phyloP scores from a whole-genome alignment of 169 alveolate genomes.

The Plasmodium relictum region DNA sequence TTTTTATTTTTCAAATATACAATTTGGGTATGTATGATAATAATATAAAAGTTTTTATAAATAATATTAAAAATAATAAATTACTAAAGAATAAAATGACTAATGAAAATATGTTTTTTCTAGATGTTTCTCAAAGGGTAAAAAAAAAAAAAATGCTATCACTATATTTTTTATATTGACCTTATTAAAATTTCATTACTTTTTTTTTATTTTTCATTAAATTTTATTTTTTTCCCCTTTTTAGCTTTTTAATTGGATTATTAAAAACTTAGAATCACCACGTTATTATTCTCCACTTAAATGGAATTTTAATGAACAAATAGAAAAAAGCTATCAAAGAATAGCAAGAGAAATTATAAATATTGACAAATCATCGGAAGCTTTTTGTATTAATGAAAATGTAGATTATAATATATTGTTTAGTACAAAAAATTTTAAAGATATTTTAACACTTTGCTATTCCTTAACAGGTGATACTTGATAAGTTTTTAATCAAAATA shows the following conservation, averaged over 20 bases:
- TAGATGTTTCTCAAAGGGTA: slow-evolving; percentile 69
- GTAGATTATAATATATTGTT: slow-evolving; percentile 66
- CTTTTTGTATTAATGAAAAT: slow-evolving; percentile 48
- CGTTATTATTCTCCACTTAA: slow-evolving; percentile 63
- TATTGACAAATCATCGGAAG: slow-evolving; percentile 38
- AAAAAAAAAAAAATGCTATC: background rate
- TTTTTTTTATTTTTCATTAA: background rate
- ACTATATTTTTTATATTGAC: background rate
- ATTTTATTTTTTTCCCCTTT: slow-evolving; percentile 2
- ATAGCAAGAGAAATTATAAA: slow-evolving; percentile 32
- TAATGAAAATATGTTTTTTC: slow-evolving; percentile 66
- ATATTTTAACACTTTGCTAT: slow-evolving; percentile 56
- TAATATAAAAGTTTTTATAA: slow-evolving; percentile 42
- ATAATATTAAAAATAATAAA: slow-evolving; percentile 45
- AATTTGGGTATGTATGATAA: slow-evolving; percentile 61
- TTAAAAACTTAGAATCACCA: slow-evolving; percentile 70
- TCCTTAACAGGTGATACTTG: slow-evolving; percentile 8
- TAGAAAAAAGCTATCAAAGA: slow-evolving; percentile 49
- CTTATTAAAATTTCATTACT: background rate
- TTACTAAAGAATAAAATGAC: slow-evolving; percentile 18
- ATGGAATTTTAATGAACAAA: slow-evolving; percentile 33
- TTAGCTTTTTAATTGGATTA: slow-evolving; percentile 66
- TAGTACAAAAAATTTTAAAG: slow-evolving; percentile 63
- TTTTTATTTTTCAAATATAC: slow-evolving; percentile 52
- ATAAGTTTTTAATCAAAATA: too few relatives aligned